Percentiles rank a stretch among this genome's conserved stretches.
Evolutionary conservation across 768 basidiomycete species (phyloP).

Genomic region (Boletus reticulatus): DNA sequence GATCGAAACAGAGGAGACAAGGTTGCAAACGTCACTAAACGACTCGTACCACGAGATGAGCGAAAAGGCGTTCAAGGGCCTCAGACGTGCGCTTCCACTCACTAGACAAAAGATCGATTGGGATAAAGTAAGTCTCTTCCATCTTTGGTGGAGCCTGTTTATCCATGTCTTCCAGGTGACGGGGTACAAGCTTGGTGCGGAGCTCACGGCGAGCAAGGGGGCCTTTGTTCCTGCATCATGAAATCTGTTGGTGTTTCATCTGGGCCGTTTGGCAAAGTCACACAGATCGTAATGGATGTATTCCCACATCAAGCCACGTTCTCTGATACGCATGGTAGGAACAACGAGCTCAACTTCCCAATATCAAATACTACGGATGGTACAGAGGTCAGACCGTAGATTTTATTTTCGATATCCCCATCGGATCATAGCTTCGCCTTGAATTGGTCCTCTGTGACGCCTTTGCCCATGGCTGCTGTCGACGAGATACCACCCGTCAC

Average conservation of each 20-base stretch:
- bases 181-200: constrained; percentile 74
- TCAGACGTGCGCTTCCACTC: constrained; percentile 87
- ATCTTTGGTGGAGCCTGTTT: neutral
- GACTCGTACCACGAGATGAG: constrained; percentile 86
- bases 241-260: neutral
- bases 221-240: constrained; percentile 38
- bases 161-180: constrained; percentile 36
- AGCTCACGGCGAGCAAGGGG: constrained; percentile 66
- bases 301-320: neutral
- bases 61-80: constrained; percentile 90
- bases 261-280: neutral
- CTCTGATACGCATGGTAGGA: neutral
- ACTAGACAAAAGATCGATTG: constrained; percentile 95
- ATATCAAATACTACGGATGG: constrained; percentile 1
- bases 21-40: constrained; percentile 76
- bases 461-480: constrained; percentile 98
- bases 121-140: constrained; percentile 66
- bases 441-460: constrained; percentile 93
- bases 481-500: constrained; percentile 97
- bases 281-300: constrained; percentile 1
- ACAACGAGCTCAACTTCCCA: neutral
- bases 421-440: constrained; percentile 40
- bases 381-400: neutral
- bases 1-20: constrained; percentile 75
- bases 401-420: neutral